phyloP scores from a whole-genome alignment of 192 early-diverging fungal genomes.

The Podila horticola region DNA sequence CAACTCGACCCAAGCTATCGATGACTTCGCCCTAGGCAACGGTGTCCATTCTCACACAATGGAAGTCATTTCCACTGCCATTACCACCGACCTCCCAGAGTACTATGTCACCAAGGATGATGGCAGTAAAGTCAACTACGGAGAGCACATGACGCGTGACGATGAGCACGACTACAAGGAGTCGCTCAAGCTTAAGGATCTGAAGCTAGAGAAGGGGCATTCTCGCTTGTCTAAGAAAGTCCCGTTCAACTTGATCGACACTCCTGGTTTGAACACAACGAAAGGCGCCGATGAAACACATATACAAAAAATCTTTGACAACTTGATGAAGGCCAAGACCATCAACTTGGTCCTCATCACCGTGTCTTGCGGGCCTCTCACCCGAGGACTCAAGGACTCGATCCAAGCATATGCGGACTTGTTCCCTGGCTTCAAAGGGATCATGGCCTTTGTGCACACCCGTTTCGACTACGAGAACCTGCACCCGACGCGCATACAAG shows the following conservation, averaged over 20 bases:
- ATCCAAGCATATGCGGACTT: constrained; percentile 6
- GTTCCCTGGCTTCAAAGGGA: constrained; percentile 14
- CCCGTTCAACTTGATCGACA: constrained; percentile 5
- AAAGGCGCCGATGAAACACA: neutral
- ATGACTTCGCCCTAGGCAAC: neutral
- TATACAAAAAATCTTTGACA: neutral
- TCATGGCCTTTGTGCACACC: constrained; percentile 27
- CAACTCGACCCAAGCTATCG: neutral
- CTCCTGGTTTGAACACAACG: constrained; percentile 7
- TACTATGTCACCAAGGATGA: neutral
- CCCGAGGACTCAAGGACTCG: neutral
- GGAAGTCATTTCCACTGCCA: neutral
- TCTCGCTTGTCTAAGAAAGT: neutral
- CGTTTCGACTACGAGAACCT: neutral
- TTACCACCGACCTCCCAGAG: neutral
- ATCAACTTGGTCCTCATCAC: constrained; percentile 16
- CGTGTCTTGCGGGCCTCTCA: neutral
- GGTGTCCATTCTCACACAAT: constrained; percentile 5
- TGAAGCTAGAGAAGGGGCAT: neutral
- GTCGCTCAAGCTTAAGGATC: neutral
- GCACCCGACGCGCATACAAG: neutral
- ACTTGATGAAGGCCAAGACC: neutral
- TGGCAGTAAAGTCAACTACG: neutral
- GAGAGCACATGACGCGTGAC: neutral
- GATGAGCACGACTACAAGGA: constrained; percentile 1